Evolutionary conservation across 805 yeast genomes (phyloP).

Genomic region (Candida andamanensis): DNA sequence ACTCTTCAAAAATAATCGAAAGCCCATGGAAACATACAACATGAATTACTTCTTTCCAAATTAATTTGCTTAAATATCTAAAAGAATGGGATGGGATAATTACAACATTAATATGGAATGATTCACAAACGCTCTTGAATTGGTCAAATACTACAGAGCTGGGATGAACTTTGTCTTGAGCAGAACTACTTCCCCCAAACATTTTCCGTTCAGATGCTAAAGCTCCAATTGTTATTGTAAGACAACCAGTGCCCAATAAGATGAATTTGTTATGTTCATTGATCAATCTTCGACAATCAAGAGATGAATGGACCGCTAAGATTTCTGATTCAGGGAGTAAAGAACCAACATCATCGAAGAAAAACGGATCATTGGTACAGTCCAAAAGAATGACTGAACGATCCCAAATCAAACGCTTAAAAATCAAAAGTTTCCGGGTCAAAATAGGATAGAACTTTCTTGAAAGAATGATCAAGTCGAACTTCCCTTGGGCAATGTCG

Average conservation of each 20-base stretch:
- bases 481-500: constrained; percentile 1
- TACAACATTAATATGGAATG: no score
- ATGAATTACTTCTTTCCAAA: constrained; percentile 12
- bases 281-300: constrained; percentile 12
- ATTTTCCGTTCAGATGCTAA: no score
- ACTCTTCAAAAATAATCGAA: constrained; percentile 16
- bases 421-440: background rate
- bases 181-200: no score
- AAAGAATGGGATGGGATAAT: constrained; percentile 2
- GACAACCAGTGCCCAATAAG: no score
- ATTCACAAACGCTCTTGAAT: no score
- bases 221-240: no score
- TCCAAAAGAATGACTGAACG: constrained; percentile 12
- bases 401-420: constrained; percentile 4
- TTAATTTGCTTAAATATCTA: constrained; percentile 2
- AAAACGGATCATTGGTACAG: constrained; percentile 14
- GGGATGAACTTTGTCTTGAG: no score
- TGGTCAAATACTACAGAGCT: no score
- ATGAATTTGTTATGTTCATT: constrained; percentile 6
- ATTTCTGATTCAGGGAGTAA: constrained; percentile 8
- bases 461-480: constrained; percentile 10
- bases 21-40: constrained; percentile 13
- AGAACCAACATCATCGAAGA: constrained; percentile 5
- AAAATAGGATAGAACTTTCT: constrained; percentile 5
- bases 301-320: constrained; percentile 11